phyloP scores from a whole-genome alignment of 78 protist genomes.

The Planoprotostelium fungivorum region DNA sequence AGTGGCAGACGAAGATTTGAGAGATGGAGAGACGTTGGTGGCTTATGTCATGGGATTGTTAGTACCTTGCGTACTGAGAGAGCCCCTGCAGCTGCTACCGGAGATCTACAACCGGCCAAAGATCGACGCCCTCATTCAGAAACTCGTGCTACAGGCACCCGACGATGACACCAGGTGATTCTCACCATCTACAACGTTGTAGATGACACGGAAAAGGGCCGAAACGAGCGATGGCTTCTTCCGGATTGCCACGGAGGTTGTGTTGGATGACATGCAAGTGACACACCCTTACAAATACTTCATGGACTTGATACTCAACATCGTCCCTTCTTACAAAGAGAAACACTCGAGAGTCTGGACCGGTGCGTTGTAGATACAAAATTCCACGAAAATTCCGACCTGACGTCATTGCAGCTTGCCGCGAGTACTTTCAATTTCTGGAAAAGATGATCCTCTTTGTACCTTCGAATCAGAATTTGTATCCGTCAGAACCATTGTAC shows the following conservation, averaged over 20 bases:
- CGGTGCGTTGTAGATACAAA: neutral
- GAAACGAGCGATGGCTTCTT: neutral
- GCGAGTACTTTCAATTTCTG: neutral
- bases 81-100: neutral
- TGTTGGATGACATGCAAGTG: neutral
- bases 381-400: neutral
- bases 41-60: neutral
- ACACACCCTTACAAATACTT: neutral
- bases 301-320: neutral
- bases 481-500: neutral
- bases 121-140: neutral
- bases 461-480: neutral
- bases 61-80: neutral
- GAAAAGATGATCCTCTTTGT: neutral
- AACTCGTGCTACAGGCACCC: neutral
- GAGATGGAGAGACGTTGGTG: neutral
- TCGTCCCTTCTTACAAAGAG: neutral
- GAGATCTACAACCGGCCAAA: neutral
- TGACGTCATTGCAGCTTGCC: neutral
- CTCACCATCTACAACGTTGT: too few relatives aligned
- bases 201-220: neutral
- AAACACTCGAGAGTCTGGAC: neutral
- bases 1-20: neutral
- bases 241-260: neutral
- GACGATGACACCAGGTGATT: neutral